Evolutionary conservation across 768 basidiomycete species (phyloP), one percentile per base, ranked within the genome.

Genomic region (Suillus lakei): DNA sequence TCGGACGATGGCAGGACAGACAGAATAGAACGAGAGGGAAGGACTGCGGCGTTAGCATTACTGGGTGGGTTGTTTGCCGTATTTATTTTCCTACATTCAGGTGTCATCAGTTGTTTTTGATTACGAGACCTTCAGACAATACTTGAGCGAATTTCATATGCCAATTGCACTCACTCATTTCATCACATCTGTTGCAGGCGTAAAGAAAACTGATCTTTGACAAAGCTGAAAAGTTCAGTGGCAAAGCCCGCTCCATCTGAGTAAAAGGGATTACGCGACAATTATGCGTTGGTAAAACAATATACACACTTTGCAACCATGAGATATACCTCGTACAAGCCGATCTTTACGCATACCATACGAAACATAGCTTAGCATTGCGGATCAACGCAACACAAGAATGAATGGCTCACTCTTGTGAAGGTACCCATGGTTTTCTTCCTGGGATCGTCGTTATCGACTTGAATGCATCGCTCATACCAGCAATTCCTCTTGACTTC

Each of bases 401-500:
- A 38, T 18, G 23, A n/a, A 23, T 3, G 4, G 82, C 94, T 77
- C 73, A 95, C 95, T 79, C 95, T 86, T 13, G 92, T 96, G 69
- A 96, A 98, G 13, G 94, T 96, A 21, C 89, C 88, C 85, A 90
- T 91, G 0, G 94, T 96, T 85, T 93, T 94, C 73, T 94, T 93
- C 73, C 81, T 83, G 56, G 83, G 78, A 16, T 80, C 83, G 23
- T 86, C 84, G 64, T 88, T 96, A 97, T 74, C 43, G 89, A 90
- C 80, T 91, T 92, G 44, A 97, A 88, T 16, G 93, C 93, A 12
- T 88, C 90, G 69, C 88, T 95, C 94, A 96, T 96, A 8, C 78
- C 83, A 1, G 88, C 88, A n/a, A n/a, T 77, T 93, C 67, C 95
- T 83, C 80, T 92, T 95, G 23, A 84, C 87, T 76, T 96, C 95